Conservation (phyloP, 768 basidiomycete genomes). For the Tylopilus felleus region DNA sequence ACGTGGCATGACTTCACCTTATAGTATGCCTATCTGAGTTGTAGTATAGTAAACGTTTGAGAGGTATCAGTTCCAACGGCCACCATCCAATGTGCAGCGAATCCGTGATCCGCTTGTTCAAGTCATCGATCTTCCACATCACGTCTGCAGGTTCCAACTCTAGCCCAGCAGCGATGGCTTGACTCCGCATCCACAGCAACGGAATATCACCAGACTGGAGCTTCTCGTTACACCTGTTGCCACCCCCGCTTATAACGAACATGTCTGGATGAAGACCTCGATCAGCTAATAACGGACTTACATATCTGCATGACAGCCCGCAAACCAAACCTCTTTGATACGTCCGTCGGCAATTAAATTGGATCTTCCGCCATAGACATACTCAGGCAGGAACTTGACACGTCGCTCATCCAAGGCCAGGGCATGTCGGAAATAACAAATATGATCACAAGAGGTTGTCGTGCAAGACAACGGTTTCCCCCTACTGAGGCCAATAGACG, state of each 20-base stretch:
- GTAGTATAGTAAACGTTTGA: conserved; percentile 27
- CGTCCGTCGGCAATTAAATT: conserved; percentile 11
- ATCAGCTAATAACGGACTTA: conserved; percentile 14
- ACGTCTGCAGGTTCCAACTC: conserved; percentile 21
- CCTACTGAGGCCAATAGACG: conserved; percentile 40
- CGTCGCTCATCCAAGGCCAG: conserved; percentile 46
- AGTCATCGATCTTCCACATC: conserved; percentile 28
- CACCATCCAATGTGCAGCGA: conserved; percentile 22
- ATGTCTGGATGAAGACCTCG: not conserved
- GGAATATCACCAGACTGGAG: conserved; percentile 30
- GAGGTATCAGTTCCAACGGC: conserved; percentile 22
- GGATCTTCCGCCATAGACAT: conserved; percentile 30
- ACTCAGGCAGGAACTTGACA: conserved; percentile 47
- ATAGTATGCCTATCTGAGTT: conserved; percentile 24
- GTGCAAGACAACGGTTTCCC: conserved; percentile 32
- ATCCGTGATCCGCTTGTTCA: conserved; percentile 20
- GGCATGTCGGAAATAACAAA: conserved; percentile 45
- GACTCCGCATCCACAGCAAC: conserved; percentile 32
- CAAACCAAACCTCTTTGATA: conserved; percentile 44
- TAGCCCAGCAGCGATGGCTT: conserved; percentile 26
- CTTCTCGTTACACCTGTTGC: conserved; percentile 26
- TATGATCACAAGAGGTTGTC: conserved; percentile 28
- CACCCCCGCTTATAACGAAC: conserved; percentile 21
- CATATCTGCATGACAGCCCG: conserved; percentile 40
- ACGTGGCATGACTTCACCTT: conserved; percentile 7